These are phyloP conservation scores for Lactarius sp. DNA, from an alignment of 768 basidiomycete species.

Conservation along the genomic window DNA sequence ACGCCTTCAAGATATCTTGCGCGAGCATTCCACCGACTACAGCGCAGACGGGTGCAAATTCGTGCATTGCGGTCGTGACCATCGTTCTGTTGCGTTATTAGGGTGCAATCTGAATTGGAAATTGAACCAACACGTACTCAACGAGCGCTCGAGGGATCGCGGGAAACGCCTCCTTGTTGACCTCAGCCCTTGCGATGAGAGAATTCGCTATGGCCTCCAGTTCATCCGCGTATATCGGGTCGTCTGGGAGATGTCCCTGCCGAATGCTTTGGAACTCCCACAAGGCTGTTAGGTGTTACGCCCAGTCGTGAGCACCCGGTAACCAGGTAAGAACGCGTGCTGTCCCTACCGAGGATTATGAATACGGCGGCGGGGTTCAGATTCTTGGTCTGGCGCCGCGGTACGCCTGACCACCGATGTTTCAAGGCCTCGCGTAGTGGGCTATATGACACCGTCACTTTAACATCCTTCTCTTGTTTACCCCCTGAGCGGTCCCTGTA, in stretches of 20 bases:
- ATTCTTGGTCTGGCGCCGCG: constrained; percentile 74
- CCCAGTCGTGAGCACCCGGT: constrained; percentile 2
- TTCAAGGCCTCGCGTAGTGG: constrained; percentile 58
- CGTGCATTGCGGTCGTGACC: constrained; percentile 64
- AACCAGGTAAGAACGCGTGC: neutral
- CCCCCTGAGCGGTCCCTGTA: constrained; percentile 58
- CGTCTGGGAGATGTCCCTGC: constrained; percentile 52
- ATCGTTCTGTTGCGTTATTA: constrained; percentile 46
- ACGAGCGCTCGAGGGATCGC: constrained; percentile 54
- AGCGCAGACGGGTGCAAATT: constrained; percentile 91
- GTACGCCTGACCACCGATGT: constrained; percentile 64
- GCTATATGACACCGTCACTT: constrained; percentile 58
- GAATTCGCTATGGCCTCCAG: constrained; percentile 61
- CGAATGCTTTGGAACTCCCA: constrained; percentile 76
- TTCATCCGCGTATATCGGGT: constrained; percentile 44
- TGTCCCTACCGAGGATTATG: constrained; percentile 57
- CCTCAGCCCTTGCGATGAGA: constrained; percentile 54
- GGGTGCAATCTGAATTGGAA: neutral
- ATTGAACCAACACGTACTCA: constrained; percentile 43
- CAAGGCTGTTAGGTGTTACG: constrained; percentile 45
- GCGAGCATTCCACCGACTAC: constrained; percentile 92
- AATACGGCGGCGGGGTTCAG: constrained; percentile 74
- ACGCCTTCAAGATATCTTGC: constrained; percentile 89
- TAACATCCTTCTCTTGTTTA: constrained; percentile 54
- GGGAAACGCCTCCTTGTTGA: constrained; percentile 63